A percentile compares a stretch with the other conserved stretches of the same genome.
Conservation (phyloP, 148 eudicot genomes). For the Polygonum maritimum region DNA sequence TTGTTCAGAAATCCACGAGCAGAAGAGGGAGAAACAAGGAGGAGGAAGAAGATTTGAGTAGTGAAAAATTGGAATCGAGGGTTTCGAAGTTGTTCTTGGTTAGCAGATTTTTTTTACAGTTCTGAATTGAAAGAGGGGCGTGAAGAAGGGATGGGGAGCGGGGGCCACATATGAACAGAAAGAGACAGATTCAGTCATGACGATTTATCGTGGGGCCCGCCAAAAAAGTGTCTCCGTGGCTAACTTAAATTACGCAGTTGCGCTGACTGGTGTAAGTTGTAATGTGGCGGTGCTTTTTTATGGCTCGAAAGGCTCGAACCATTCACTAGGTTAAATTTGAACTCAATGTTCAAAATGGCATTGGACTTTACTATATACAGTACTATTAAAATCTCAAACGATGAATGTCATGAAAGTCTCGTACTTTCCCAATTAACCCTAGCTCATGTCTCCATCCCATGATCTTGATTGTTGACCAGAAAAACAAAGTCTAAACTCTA, state of each 20-base stretch:
- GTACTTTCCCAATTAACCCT: no score
- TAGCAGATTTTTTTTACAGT: conserved; percentile 8
- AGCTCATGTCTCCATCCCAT: not conserved
- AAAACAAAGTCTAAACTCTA: not conserved
- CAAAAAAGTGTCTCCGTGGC: not conserved
- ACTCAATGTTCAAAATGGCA: not conserved
- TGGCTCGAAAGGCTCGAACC: not conserved
- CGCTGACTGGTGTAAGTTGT: not conserved
- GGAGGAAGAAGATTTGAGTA: not conserved
- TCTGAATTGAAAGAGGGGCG: not conserved
- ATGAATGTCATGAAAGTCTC: no score
- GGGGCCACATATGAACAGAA: conserved; percentile 1
- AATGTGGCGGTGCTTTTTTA: not conserved
- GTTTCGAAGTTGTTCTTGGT: not conserved
- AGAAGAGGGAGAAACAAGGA: not conserved
- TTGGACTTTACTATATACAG: no score
- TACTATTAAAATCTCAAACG: no score
- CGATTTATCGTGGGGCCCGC: not conserved
- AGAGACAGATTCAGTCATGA: conserved; percentile 6
- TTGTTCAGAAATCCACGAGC: not conserved
- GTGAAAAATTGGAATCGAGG: not conserved
- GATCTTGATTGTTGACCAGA: not conserved
- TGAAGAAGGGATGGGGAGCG: not conserved
- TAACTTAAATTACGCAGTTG: not conserved
- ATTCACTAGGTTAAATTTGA: not conserved